Evolutionary conservation across 768 basidiomycete genomes (phyloP).

Genomic region (Mycena kentingensis): DNA sequence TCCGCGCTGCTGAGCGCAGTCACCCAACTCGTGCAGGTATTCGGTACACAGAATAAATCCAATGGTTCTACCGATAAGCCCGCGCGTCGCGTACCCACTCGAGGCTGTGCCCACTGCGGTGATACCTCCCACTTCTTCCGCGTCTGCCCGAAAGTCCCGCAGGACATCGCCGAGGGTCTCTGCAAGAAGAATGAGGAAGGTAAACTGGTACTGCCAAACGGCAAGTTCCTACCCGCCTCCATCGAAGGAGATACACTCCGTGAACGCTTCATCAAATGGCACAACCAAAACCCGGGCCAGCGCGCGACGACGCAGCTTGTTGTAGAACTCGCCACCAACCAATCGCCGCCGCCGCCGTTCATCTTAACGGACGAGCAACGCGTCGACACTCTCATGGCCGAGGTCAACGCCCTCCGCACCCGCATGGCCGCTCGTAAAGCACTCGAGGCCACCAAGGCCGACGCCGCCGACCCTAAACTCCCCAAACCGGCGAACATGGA

Average conservation of each 20-base stretch:
- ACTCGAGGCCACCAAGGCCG: background rate
- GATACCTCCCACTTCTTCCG: conserved; percentile 42
- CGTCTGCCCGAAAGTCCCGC: conserved; percentile 30
- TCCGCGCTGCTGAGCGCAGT: background rate
- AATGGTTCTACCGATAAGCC: background rate
- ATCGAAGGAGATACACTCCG: background rate
- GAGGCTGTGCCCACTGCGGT: conserved; percentile 37
- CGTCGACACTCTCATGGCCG: background rate
- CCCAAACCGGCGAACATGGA: conserved; percentile 4
- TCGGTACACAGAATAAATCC: background rate
- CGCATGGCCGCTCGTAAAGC: conserved; percentile 2
- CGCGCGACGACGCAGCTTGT: background rate
- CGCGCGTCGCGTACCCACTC: background rate
- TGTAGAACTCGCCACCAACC: background rate
- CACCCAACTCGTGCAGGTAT: background rate
- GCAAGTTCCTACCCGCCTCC: background rate
- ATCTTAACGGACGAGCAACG: conserved; percentile 3
- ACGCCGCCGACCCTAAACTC: conserved; percentile 4
- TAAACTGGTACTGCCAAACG: conserved; percentile 1
- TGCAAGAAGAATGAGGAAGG: background rate
- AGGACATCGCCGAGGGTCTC: background rate
- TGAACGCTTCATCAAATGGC: conserved; percentile 8
- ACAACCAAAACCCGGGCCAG: conserved; percentile 2
- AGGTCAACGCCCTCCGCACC: conserved; percentile 7
- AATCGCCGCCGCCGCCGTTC: background rate